phyloP scores from a whole-genome alignment of 2,329 filamentous ascomycete species.

The Ilyonectria sp. region DNA sequence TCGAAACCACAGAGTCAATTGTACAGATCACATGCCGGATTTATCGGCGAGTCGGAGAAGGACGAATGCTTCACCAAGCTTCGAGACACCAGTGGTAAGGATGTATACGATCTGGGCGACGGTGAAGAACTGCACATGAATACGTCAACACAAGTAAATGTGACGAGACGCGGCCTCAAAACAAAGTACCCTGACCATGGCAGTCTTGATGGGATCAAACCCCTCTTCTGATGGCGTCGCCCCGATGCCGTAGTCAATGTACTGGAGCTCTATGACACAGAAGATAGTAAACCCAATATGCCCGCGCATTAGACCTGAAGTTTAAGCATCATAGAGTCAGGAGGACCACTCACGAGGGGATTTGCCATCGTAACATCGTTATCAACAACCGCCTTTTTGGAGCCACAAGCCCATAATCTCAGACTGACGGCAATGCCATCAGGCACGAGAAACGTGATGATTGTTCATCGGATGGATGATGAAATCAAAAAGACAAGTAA shows the following conservation, averaged over 20 bases:
- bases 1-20: background rate
- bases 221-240: background rate
- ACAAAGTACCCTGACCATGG: background rate
- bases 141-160: background rate
- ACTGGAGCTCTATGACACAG: background rate
- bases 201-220: slow-evolving; percentile 9
- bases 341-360: background rate
- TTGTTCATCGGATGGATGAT: background rate
- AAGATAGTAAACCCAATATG: slow-evolving; percentile 12
- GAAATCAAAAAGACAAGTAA: background rate
- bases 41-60: slow-evolving; percentile 15
- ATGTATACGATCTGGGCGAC: slow-evolving; percentile 13
- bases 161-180: background rate
- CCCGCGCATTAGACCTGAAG: background rate
- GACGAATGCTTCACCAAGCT: slow-evolving; percentile 2
- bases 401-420: slow-evolving; percentile 12
- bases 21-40: slow-evolving; percentile 1
- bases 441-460: slow-evolving; percentile 9
- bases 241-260: slow-evolving; percentile 14
- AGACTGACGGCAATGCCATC: slow-evolving; percentile 10
- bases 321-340: background rate
- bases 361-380: slow-evolving; percentile 6
- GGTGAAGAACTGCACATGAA: slow-evolving; percentile 9
- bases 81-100: slow-evolving; percentile 12
- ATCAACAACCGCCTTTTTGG: slow-evolving; percentile 10